Conservation (phyloP, 2,329 filamentous ascomycete species). For the Venturia nashicola region DNA sequence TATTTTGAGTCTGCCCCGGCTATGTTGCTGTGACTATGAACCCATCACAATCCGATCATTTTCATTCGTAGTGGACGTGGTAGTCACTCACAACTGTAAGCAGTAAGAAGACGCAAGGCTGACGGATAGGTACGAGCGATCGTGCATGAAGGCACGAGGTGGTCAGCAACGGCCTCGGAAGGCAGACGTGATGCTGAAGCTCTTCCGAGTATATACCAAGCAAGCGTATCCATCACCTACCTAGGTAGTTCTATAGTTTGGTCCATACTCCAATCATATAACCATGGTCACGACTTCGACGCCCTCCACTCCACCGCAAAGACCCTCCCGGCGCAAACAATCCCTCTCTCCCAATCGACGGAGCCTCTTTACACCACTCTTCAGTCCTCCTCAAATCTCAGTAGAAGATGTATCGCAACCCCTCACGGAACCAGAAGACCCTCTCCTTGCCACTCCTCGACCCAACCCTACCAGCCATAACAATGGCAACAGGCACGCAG, state of each 20-base stretch:
- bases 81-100: too few species aligned
- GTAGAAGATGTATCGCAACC: conserved; percentile 21
- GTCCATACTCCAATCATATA: not conserved
- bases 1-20: too few species aligned
- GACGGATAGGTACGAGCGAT: not conserved
- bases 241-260: not conserved
- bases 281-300: not conserved
- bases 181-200: not conserved
- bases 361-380: not conserved
- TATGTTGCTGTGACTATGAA: too few species aligned
- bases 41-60: not conserved
- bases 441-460: not conserved
- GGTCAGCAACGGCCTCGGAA: not conserved
- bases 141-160: not conserved
- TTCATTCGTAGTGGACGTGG: not conserved
- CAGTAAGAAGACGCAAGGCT: not conserved
- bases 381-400: conserved; percentile 19
- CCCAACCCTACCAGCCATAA: not conserved
- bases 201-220: not conserved
- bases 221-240: not conserved
- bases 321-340: not conserved
- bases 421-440: conserved; percentile 9
- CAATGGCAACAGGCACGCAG: not conserved
- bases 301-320: not conserved
- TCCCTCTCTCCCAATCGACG: not conserved